Evolutionary conservation across 257 asterid genomes (phyloP), one percentile per base, ranked within the genome.

Genomic region (Plantago ovata): DNA sequence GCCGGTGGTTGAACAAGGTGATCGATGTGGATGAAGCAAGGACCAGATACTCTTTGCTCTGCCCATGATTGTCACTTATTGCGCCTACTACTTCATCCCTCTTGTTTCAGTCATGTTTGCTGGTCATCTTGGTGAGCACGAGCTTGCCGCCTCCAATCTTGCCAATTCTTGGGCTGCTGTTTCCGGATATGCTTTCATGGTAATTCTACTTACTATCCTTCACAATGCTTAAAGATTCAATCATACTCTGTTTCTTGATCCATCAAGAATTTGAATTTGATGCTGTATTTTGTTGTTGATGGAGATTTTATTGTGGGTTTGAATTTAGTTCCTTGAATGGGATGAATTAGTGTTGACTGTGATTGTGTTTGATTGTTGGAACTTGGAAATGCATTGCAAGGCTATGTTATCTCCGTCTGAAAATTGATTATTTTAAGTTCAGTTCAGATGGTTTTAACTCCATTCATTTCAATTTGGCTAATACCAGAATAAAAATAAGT

Each of bases 131-230:
- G 96, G 95, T 2, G 69, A 86, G 0, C 84, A 80, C 63, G 73
- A 80, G 23, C 84, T 89, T 10, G 97, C 97, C 0, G 92, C 71
- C n/a, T 53, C 95, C 0, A 89, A 70, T 50, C 86, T 89, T 5
- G 97, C 89, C 10, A 82, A 82, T 75, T 84, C 95, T 0, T 89
- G 94, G 97, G 89, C 84, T 15, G 20, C 75, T 6, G 92, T 84
- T 58, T 56, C 89, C 19, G 95, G 94, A 56, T 63, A 67, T 20
- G 70, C 87, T 58, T 45, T 89, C 77, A 67, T 84, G 93, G 95
- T 81, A 72, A 13, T 3, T n/a, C 7, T 16, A 4, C 3, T 46
- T 6, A 3, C 10, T n/a, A 19, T 10, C 24, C n/a, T 20, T 28
- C 36, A 28, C n/a, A n/a, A n/a, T n/a, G n/a, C n/a, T 28, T 28